A percentile compares a stretch with the other conserved stretches of the same genome.
Evolutionary conservation across 2,329 filamentous ascomycete species (phyloP).

Genomic region (Aureobasidium sp.): DNA sequence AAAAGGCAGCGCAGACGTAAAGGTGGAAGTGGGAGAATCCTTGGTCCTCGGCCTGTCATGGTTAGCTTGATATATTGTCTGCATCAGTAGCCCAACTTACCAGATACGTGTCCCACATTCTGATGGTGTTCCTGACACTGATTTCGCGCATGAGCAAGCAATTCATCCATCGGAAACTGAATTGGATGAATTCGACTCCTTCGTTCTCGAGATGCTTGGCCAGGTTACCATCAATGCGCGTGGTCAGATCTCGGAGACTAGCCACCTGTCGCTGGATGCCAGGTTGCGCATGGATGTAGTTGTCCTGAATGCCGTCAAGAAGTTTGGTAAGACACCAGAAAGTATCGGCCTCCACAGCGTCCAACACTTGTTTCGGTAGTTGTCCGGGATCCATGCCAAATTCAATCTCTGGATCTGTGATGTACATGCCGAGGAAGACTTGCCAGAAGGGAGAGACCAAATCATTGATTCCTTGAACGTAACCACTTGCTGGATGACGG

Average conservation of each 20-base stretch:
- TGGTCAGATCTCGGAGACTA: slow-evolving; percentile 80
- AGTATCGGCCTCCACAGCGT: slow-evolving; percentile 94
- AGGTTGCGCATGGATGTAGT: slow-evolving; percentile 96
- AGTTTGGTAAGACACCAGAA: slow-evolving; percentile 99
- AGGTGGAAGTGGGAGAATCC: slow-evolving; percentile 98
- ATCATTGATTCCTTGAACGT: slow-evolving; percentile 98
- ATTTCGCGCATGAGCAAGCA: slow-evolving; percentile 97
- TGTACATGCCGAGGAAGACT: slow-evolving; percentile 90
- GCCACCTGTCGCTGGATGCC: slow-evolving; percentile 92
- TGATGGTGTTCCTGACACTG: slow-evolving; percentile 89
- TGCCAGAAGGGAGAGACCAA: slow-evolving; percentile 97
- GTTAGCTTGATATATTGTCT: background rate
- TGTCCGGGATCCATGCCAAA: slow-evolving; percentile 95
- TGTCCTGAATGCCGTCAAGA: slow-evolving; percentile 97
- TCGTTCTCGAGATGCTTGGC: slow-evolving; percentile 86
- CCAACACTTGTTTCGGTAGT: slow-evolving; percentile 79
- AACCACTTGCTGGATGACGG: slow-evolving; percentile 91
- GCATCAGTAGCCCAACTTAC: slow-evolving; percentile 46
- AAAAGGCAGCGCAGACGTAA: slow-evolving; percentile 94
- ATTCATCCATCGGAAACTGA: slow-evolving; percentile 99
- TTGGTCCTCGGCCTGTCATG: slow-evolving; percentile 80
- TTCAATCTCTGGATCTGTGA: slow-evolving; percentile 88
- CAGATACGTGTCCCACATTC: slow-evolving; percentile 99
- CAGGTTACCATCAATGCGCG: slow-evolving; percentile 75
- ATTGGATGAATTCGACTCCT: slow-evolving; percentile 96